phyloP scores from a whole-genome alignment of 768 basidiomycete species.

The Antrodiella citrinella region DNA sequence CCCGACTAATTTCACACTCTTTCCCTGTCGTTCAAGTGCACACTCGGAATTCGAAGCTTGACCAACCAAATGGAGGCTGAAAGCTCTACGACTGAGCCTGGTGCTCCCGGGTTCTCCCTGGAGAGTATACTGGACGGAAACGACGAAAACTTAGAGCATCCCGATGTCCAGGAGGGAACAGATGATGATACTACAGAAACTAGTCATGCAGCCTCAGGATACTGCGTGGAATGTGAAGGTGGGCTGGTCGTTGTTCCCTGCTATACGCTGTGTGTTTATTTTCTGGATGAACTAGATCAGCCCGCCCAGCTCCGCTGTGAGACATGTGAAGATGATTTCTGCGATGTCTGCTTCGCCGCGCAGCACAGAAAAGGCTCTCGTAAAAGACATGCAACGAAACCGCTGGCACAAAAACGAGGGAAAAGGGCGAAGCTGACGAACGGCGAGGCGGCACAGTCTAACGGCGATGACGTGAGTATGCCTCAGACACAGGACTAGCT shows the following conservation, averaged over 20 bases:
- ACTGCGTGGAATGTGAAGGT: conserved; percentile 87
- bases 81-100: background rate
- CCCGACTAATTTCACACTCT: too few relatives aligned
- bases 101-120: conserved; percentile 37
- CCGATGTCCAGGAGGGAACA: conserved; percentile 30
- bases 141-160: conserved; percentile 56
- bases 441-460: conserved; percentile 3
- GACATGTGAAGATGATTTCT: conserved; percentile 64
- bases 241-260: conserved; percentile 12
- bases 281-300: conserved; percentile 47
- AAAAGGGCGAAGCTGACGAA: conserved; percentile 15
- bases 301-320: conserved; percentile 71
- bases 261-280: conserved; percentile 1
- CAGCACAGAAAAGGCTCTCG: conserved; percentile 80
- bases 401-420: conserved; percentile 26
- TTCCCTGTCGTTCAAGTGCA: too few relatives aligned
- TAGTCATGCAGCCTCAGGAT: conserved; percentile 48
- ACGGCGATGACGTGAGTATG: conserved; percentile 26
- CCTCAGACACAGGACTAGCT: too few relatives aligned
- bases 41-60: too few relatives aligned
- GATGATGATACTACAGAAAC: conserved; percentile 12
- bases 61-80: background rate
- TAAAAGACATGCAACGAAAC: conserved; percentile 50
- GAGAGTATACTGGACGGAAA: conserved; percentile 62
- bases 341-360: conserved; percentile 80